Base-by-base conservation (phyloP, 2,329 filamentous ascomycete genomes). In the Diplocarpon mali region DNA sequence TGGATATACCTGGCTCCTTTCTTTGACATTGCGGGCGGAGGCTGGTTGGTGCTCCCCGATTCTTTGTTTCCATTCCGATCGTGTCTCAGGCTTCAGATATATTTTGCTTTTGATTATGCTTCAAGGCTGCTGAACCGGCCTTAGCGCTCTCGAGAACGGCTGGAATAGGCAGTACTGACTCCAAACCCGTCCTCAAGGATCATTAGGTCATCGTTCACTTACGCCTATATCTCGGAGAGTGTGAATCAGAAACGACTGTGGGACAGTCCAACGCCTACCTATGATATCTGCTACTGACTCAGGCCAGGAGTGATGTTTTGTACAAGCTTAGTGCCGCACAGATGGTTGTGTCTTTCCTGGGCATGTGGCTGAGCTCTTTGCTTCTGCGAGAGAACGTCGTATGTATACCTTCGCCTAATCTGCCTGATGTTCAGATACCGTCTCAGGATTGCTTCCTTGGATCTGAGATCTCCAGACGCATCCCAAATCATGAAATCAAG, bases 1-100 rank as follows among this genome's bases (percentile, higher is more conserved):
- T 53, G 41, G 48, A 48, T 53, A 14, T 53, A 46, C 32, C 30
- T 48, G 27, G 43, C 40, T 2, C 48, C 50, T 11, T 37, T 53
- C 3, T 43, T 53, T 28, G 46, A 50, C 27, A 44, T 49, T 5
- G 24, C 50, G 27, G 48, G 50, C 11, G 50, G 50, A 10, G 48
- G 50, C n/a, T 17, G 36, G 20, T 24, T 4, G 20, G 20, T 24
- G 7, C 7, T 24, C 7, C 20, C 20, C 20, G 20, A 24, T 4
- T 3, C 20, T 3, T 24, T 24, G 7, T 24, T 24, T 24, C 3
- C 20, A 3, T 24, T 24, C 20, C 20, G 20, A 24, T 3, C 4
- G 3, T 24, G 20, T 24, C 20, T 24, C 20, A 24, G 20, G 20
- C 20, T 24, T 7, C 4, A 24, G 20, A 24, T 7, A 24, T 24